phyloP scores from a whole-genome alignment of 148 eudicot genomes.

The Silene uniflora region DNA sequence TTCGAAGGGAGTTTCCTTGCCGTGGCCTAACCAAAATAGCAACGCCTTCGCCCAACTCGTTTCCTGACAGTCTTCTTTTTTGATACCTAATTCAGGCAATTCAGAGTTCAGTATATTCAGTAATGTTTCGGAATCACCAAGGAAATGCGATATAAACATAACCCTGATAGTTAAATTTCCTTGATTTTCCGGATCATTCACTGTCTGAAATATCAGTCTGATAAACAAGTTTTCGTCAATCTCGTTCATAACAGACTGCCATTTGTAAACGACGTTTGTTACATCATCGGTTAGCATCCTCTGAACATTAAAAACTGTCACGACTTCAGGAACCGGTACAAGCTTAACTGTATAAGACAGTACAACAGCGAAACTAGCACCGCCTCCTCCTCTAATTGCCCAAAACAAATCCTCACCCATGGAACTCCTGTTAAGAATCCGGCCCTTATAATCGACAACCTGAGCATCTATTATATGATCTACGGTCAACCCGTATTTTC shows the following conservation, averaged over 20 bases:
- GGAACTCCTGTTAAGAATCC: slow-evolving; percentile 30
- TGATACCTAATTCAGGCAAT: slow-evolving; percentile 44
- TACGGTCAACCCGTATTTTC: slow-evolving; percentile 31
- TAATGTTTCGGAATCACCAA: slow-evolving; percentile 25
- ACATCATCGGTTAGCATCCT: slow-evolving; percentile 27
- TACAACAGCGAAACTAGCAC: slow-evolving; percentile 49
- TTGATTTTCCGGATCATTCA: slow-evolving; percentile 10
- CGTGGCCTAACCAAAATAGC: slow-evolving; percentile 16
- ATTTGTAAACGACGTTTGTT: slow-evolving; percentile 35
- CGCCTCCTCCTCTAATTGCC: slow-evolving; percentile 53
- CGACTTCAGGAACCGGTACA: slow-evolving; percentile 26
- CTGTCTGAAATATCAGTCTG: slow-evolving; percentile 29
- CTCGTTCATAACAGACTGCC: slow-evolving; percentile 40
- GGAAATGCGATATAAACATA: slow-evolving; percentile 25
- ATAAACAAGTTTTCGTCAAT: slow-evolving; percentile 32
- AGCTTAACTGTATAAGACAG: slow-evolving; percentile 34
- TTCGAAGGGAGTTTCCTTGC: slow-evolving; percentile 5
- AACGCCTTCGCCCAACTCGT: slow-evolving; percentile 41
- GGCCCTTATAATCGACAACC: slow-evolving; percentile 35
- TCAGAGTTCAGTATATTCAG: slow-evolving; percentile 27
- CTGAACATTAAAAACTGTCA: slow-evolving; percentile 29
- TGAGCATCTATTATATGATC: slow-evolving; percentile 42
- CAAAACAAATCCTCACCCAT: slow-evolving; percentile 49
- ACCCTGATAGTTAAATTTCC: slow-evolving; percentile 14
- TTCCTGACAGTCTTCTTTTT: slow-evolving; percentile 36